Evolutionary conservation across 257 asterid genomes (phyloP), one percentile per base, ranked within the genome.

Genomic region (Solanum clarkiae): DNA sequence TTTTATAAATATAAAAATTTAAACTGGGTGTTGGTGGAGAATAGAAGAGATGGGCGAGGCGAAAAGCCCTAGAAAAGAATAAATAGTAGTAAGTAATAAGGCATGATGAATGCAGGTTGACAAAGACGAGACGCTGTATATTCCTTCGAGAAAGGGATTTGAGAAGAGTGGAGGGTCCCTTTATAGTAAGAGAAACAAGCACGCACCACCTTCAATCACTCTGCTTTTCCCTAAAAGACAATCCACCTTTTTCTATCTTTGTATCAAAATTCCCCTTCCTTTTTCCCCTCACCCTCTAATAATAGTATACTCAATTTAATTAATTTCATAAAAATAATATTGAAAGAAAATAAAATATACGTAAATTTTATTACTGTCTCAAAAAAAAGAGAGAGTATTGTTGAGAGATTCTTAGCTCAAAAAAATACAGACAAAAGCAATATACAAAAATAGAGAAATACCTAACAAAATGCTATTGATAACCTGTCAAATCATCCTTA

Each of bases 121-220:
- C 88, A 90, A 86, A 83, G 98, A 93, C 98, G 85, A 63, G 74
- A 87, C 95, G 85, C 90, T 90, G 92, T 90, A 92, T 89, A 95
- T 93, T 95, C 98, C 94, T 93, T 92, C 87, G 93, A 92, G 91
- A 90, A 89, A 92, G 95, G 88, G 91, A 93, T 69, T 26, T 47
- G 80, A n/a, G 82, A 74, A 77, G 82, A 69, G 77, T 69, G 77
- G 71, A 7, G 91, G 92, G 92, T 42, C 93, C 93, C 91, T 69
- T 70, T 42, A 49, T 63, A 77, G 79, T 0, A 26, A 83, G 71
- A 56, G 85, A 63, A 55, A 83, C 83, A 82, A 55, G 84, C 83
- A 82, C 85, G 88, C 89, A 71, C 86, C 86, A 86, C 85, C 84
- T 44, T 16, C 86, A 88, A 62, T 68, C 86, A 86, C 62, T 65